phyloP scores from a whole-genome alignment of 2,329 filamentous ascomycete species.

The Aspergillus proliferans region DNA sequence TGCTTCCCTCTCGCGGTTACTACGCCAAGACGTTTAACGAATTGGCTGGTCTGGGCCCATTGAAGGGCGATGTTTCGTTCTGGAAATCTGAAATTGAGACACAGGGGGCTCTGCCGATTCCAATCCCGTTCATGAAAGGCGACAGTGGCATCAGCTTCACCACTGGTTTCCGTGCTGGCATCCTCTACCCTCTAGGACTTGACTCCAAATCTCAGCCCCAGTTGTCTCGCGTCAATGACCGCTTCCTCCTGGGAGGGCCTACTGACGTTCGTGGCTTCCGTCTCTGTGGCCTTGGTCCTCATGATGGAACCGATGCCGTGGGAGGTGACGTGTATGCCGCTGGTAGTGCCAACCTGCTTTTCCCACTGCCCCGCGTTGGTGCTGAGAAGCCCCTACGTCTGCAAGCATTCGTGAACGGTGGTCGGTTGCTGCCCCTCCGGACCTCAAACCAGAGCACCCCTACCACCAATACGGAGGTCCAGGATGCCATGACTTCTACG shows the following conservation, averaged over 20 bases:
- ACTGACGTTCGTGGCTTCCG: conserved; percentile 94
- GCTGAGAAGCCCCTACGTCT: conserved; percentile 78
- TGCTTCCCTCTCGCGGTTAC: conserved; percentile 77
- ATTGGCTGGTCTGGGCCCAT: conserved; percentile 75
- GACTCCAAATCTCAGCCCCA: conserved; percentile 50
- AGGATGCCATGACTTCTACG: conserved; percentile 48
- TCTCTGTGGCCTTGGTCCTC: conserved; percentile 79
- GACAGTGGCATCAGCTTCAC: conserved; percentile 76
- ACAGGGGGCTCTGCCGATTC: conserved; percentile 66
- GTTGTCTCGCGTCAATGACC: conserved; percentile 81
- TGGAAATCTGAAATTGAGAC: conserved; percentile 85
- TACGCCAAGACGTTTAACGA: conserved; percentile 72
- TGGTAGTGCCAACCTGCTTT: conserved; percentile 74
- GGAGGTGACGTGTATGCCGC: conserved; percentile 91
- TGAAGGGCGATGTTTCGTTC: conserved; percentile 88
- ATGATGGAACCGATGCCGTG: conserved; percentile 76
- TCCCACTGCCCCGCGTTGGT: conserved; percentile 77
- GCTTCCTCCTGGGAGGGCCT: conserved; percentile 89
- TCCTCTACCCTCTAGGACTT: conserved; percentile 74
- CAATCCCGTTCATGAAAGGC: conserved; percentile 61
- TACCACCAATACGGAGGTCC: conserved; percentile 44
- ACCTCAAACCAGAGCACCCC: conserved; percentile 44
- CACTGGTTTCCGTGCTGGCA: conserved; percentile 70
- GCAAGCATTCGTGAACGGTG: conserved; percentile 87
- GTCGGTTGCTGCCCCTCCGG: conserved; percentile 71